phyloP scores from a whole-genome alignment of 768 basidiomycete genomes.

The Psilocybe tampanensis region DNA sequence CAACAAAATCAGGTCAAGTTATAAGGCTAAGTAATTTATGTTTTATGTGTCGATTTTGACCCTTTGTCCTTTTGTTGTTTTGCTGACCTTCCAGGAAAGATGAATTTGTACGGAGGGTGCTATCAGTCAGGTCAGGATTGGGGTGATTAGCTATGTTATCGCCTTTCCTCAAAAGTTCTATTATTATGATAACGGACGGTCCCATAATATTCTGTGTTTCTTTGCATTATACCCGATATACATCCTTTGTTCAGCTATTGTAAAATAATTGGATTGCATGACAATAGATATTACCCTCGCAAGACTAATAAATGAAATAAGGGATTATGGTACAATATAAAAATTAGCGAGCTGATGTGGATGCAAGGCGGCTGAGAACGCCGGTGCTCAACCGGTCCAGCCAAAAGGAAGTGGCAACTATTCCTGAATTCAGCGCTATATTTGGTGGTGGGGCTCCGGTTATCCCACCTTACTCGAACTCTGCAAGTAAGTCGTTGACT shows the following conservation, averaged over 20 bases:
- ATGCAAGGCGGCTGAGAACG: too few species aligned
- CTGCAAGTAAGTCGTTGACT: slow-evolving; percentile 48
- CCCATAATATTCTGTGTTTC: background rate
- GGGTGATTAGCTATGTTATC: background rate
- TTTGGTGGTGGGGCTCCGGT: too few species aligned
- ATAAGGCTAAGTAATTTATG: slow-evolving; percentile 31
- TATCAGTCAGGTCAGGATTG: background rate
- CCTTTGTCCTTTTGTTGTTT: slow-evolving; percentile 3
- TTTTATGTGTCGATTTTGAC: slow-evolving; percentile 15
- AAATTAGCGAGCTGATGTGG: too few species aligned
- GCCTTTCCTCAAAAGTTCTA: background rate
- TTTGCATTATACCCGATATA: background rate
- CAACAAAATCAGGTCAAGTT: slow-evolving; percentile 17
- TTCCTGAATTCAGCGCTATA: too few species aligned
- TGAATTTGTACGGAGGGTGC: background rate
- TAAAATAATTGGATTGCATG: background rate
- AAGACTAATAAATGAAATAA: background rate
- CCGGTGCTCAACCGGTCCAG: too few species aligned
- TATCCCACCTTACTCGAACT: slow-evolving; percentile 25
- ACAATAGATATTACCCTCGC: too few species aligned
- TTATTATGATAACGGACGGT: background rate
- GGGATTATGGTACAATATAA: background rate
- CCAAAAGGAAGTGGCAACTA: too few species aligned
- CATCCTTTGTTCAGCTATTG: background rate
- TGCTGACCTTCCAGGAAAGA: slow-evolving; percentile 17